A percentile compares a stretch with the other conserved stretches of the same genome.
Conservation (phyloP, 164 flowering plant species). For the Magnolia sinica region DNA sequence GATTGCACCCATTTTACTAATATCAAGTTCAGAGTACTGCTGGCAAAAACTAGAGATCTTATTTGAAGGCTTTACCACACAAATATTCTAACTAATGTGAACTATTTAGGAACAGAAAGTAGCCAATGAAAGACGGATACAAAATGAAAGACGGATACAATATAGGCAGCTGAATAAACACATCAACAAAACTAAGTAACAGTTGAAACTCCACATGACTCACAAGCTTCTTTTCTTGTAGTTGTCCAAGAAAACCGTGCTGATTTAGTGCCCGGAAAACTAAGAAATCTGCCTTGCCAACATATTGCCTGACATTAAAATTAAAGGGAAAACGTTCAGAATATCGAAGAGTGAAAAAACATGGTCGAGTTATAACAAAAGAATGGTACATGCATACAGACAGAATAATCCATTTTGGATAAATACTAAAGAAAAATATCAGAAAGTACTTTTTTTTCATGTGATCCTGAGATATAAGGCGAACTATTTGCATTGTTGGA, state of each 20-base stretch:
- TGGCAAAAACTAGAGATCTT: too few species aligned
- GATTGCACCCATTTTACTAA: too few species aligned
- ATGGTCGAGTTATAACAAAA: background rate
- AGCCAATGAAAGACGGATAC: background rate
- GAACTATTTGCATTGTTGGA: slow-evolving; percentile 86
- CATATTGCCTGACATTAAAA: slow-evolving; percentile 30
- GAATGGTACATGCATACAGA: background rate
- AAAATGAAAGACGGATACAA: background rate
- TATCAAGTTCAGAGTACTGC: too few species aligned
- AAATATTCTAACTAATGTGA: too few species aligned
- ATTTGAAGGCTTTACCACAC: too few species aligned
- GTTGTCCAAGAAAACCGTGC: slow-evolving; percentile 36
- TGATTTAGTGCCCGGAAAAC: slow-evolving; percentile 36
- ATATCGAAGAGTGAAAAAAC: background rate
- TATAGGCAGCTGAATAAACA: background rate
- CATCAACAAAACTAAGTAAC: background rate
- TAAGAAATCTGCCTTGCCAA: slow-evolving; percentile 37
- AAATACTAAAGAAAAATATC: background rate
- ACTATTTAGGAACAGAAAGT: too few species aligned
- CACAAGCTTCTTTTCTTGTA: slow-evolving; percentile 40
- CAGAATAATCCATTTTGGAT: background rate
- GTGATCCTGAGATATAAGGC: slow-evolving; percentile 53
- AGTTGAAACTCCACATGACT: slow-evolving; percentile 13
- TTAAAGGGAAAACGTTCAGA: background rate
- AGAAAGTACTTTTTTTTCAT: slow-evolving; percentile 36